A percentile compares a stretch with the other conserved stretches of the same genome.
Evolutionary conservation across 768 basidiomycete genomes (phyloP).

Genomic region (Daedalea quercina): DNA sequence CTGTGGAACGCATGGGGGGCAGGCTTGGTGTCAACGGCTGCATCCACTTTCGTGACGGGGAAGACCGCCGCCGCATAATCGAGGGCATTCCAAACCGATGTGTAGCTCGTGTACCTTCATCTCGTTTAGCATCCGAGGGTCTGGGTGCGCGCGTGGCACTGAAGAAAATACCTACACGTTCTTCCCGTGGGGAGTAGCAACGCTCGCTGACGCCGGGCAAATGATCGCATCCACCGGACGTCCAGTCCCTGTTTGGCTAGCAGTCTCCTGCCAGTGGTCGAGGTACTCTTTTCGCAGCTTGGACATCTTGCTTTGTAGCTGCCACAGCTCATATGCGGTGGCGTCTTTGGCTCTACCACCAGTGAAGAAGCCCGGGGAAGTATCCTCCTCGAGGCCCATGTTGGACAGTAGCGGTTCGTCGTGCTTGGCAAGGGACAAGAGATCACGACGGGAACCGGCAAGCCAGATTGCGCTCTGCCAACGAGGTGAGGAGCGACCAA

Average conservation of each 20-base stretch:
- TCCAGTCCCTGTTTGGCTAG: slow-evolving; percentile 33
- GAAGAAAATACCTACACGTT: slow-evolving; percentile 22
- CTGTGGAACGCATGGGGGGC: slow-evolving; percentile 31
- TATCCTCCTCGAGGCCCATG: slow-evolving; percentile 25
- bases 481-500: no score
- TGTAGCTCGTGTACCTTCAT: slow-evolving; percentile 25
- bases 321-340: slow-evolving; percentile 30
- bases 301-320: slow-evolving; percentile 31
- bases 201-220: slow-evolving; percentile 32
- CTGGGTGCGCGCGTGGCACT: neutral
- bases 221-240: slow-evolving; percentile 46
- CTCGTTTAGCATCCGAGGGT: neutral
- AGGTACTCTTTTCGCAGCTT: slow-evolving; percentile 34
- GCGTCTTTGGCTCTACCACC: slow-evolving; percentile 7
- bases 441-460: slow-evolving; percentile 11
- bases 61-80: slow-evolving; percentile 37
- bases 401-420: slow-evolving; percentile 34
- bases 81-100: slow-evolving; percentile 35
- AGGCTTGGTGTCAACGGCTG: slow-evolving; percentile 28
- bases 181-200: slow-evolving; percentile 36
- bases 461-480: slow-evolving; percentile 7
- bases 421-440: slow-evolving; percentile 9
- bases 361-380: slow-evolving; percentile 5
- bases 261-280: slow-evolving; percentile 39
- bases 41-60: slow-evolving; percentile 44